These are phyloP conservation scores for Rutstroemia sp. DNA, from an alignment of 2,329 filamentous ascomycete genomes.

Conservation along the genomic window DNA sequence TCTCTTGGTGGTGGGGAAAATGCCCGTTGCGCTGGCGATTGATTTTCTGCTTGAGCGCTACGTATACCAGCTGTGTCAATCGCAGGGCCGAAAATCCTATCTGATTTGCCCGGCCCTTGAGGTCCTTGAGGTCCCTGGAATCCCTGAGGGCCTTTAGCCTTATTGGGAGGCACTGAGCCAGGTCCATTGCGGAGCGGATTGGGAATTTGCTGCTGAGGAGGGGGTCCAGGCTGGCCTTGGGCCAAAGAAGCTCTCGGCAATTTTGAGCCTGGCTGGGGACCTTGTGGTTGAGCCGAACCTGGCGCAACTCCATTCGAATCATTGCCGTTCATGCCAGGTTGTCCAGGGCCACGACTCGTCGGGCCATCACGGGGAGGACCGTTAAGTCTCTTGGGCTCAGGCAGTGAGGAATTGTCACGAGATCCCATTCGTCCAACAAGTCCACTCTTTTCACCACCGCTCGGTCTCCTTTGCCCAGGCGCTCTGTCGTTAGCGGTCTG, in stretches of 20 bases:
- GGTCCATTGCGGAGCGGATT: conserved; percentile 34
- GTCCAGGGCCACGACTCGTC: conserved; percentile 30
- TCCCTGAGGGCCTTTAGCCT: conserved; percentile 2
- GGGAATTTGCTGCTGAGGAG: conserved; percentile 56
- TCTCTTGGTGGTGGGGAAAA: conserved; percentile 29
- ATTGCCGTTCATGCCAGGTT: conserved; percentile 33
- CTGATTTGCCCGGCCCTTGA: conserved; percentile 18
- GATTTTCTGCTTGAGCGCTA: conserved; percentile 37
- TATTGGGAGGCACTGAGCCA: conserved; percentile 10
- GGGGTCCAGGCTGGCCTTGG: conserved; percentile 54
- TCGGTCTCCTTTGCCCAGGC: conserved; percentile 32
- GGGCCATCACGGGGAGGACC: conserved; percentile 37
- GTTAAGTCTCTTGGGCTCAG: conserved; percentile 42
- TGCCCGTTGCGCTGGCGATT: conserved; percentile 35
- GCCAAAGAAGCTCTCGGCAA: conserved; percentile 52
- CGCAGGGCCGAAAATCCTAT: conserved; percentile 24
- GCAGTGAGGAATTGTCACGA: conserved; percentile 22
- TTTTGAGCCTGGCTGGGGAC: conserved; percentile 42
- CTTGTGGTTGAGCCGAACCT: conserved; percentile 27
- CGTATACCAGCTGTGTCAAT: conserved; percentile 29
- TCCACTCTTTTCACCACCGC: conserved; percentile 34
- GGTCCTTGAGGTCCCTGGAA: conserved; percentile 8
- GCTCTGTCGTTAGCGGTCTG: conserved; percentile 34
- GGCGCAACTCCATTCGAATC: conserved; percentile 28
- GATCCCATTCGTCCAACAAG: conserved; percentile 22